Conservation (phyloP, 257 asterid species). For the Nicotiana otophora region DNA sequence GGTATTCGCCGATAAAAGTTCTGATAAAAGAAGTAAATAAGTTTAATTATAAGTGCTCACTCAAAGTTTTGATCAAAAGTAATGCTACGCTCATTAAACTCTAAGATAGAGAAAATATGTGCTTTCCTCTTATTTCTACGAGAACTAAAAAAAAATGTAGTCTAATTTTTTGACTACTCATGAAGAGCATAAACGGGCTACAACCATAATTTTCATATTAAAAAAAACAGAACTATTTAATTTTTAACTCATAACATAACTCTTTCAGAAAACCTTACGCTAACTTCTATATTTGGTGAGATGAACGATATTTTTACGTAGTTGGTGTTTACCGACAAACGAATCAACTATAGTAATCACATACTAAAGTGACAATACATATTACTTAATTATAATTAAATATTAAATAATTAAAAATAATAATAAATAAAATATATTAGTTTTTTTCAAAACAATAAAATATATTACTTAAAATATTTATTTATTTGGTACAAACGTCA, state of each 20-base stretch:
- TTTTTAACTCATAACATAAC: background rate
- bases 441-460: too few species aligned
- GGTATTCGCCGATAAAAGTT: too few species aligned
- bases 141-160: too few species aligned
- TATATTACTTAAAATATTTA: background rate
- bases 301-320: background rate
- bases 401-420: background rate
- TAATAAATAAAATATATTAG: background rate
- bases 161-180: too few species aligned
- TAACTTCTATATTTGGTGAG: background rate
- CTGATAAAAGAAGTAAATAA: fast-evolving
- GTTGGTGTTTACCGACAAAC: background rate
- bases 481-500: background rate
- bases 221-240: background rate
- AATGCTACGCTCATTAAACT: too few species aligned
- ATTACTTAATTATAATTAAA: background rate
- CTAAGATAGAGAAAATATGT: too few species aligned
- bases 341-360: background rate
- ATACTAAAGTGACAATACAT: background rate
- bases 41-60: too few species aligned
- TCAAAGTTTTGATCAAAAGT: too few species aligned
- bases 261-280: background rate
- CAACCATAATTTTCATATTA: background rate
- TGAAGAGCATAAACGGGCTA: too few species aligned
- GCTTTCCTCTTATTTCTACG: too few species aligned